Conservation (phyloP, 2,329 filamentous ascomycete species). For the Diaporthe sp. region DNA sequence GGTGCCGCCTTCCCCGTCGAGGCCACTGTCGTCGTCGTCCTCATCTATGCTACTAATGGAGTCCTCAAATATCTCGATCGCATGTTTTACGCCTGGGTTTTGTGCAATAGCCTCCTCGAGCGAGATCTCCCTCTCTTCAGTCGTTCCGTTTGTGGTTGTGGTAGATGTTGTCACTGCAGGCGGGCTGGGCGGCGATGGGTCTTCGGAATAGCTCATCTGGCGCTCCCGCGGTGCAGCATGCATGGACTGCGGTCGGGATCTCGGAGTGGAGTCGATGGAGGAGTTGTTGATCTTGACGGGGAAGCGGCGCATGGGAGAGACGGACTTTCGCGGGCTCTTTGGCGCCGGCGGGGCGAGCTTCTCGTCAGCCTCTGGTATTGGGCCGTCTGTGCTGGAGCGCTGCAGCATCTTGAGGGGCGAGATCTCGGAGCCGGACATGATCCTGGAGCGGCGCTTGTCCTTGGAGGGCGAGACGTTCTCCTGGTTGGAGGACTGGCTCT, state of each 20-base stretch:
- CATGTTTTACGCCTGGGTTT: slow-evolving; percentile 69
- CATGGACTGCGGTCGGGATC: slow-evolving; percentile 40
- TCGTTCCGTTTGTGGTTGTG: slow-evolving; percentile 33
- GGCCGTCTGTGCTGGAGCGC: slow-evolving; percentile 47
- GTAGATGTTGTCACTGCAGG: slow-evolving; percentile 41
- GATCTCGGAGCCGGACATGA: slow-evolving; percentile 69
- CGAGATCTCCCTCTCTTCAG: slow-evolving; percentile 57
- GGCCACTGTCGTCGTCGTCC: slow-evolving; percentile 47
- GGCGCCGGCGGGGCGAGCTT: slow-evolving; percentile 50
- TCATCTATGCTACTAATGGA: slow-evolving; percentile 51
- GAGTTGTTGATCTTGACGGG: slow-evolving; percentile 70
- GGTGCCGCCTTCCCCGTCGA: slow-evolving; percentile 47
- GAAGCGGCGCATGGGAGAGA: slow-evolving; percentile 69
- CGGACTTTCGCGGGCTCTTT: slow-evolving; percentile 63
- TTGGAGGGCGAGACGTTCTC: slow-evolving; percentile 65
- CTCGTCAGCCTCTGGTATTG: slow-evolving; percentile 47
- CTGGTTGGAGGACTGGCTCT: slow-evolving; percentile 52
- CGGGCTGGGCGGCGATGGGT: slow-evolving; percentile 36
- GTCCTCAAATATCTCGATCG: slow-evolving; percentile 75
- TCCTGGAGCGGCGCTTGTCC: slow-evolving; percentile 64
- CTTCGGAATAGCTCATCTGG: slow-evolving; percentile 36
- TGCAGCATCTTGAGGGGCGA: slow-evolving; percentile 71
- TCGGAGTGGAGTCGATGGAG: slow-evolving; percentile 44
- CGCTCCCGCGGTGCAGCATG: slow-evolving; percentile 39
- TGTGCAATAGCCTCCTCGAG: slow-evolving; percentile 68